Percentiles rank a stretch among this genome's conserved stretches.
These are phyloP conservation scores for Thraustotheca clavata DNA, from an alignment of 352 stramenopile species.

Conservation along the genomic window DNA sequence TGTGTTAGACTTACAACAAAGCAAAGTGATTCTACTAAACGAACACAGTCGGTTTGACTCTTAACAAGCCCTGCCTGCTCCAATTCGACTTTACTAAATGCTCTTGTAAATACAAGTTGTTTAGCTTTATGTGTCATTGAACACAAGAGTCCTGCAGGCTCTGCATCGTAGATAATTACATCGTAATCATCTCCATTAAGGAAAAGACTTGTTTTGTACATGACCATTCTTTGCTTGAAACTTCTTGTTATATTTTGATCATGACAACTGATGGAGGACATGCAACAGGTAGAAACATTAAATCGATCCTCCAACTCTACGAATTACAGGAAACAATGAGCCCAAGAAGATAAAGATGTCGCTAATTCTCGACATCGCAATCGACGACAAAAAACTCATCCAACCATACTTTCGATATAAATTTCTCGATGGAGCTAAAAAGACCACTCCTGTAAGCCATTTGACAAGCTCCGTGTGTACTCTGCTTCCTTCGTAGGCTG, in stretches of 20 bases:
- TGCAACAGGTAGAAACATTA: too few relatives aligned
- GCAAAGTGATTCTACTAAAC: slow-evolving; percentile 53
- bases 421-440: slow-evolving; percentile 55
- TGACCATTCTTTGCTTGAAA: not conserved
- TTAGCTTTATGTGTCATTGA: slow-evolving; percentile 27
- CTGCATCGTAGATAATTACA: slow-evolving; percentile 62
- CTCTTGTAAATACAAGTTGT: slow-evolving; percentile 46
- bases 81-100: slow-evolving; percentile 48
- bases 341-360: slow-evolving; percentile 47
- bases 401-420: slow-evolving; percentile 54
- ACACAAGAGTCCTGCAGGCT: slow-evolving; percentile 47
- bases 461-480: slow-evolving; percentile 33
- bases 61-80: slow-evolving; percentile 34
- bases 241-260: not conserved
- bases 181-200: slow-evolving; percentile 40
- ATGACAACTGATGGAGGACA: not conserved
- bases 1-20: slow-evolving; percentile 31
- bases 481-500: slow-evolving; percentile 12
- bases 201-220: slow-evolving; percentile 5
- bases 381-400: slow-evolving; percentile 35
- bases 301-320: too few relatives aligned
- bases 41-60: slow-evolving; percentile 55
- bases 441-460: slow-evolving; percentile 37
- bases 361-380: slow-evolving; percentile 43
- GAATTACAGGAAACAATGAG: not conserved